phyloP scores from a whole-genome alignment of 2,329 filamentous ascomycete species.

The Fusarium vanettenii region DNA sequence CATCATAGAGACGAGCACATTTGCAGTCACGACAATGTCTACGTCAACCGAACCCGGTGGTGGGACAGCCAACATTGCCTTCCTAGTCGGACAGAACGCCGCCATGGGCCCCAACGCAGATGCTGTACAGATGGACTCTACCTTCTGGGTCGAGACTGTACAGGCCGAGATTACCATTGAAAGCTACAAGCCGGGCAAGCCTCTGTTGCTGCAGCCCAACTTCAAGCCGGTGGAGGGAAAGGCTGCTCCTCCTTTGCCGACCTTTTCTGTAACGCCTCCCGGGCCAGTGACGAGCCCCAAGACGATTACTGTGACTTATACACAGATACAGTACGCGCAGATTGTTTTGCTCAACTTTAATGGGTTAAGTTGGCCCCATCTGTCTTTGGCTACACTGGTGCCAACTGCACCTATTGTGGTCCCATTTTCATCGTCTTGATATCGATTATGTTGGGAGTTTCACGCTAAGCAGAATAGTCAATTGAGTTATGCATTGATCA shows the following conservation, averaged over 20 bases:
- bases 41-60: neutral
- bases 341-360: constrained; percentile 1
- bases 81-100: neutral
- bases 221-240: neutral
- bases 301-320: constrained; percentile 1
- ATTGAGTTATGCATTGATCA: neutral
- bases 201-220: neutral
- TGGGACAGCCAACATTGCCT: constrained; percentile 10
- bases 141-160: constrained; percentile 5
- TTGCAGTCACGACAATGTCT: neutral
- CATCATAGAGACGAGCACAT: constrained; percentile 5
- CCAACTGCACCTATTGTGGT: neutral
- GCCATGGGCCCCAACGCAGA: neutral
- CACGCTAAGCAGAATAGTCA: neutral
- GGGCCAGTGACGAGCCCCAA: neutral
- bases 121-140: constrained; percentile 1
- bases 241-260: neutral
- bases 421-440: neutral
- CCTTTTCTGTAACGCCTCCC: constrained; percentile 2
- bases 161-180: neutral
- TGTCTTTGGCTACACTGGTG: constrained; percentile 8
- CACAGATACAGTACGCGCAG: constrained; percentile 15
- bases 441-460: neutral
- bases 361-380: constrained; percentile 7
- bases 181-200: neutral